These are phyloP conservation scores for Paramecium octaurelia DNA, from an alignment of 73 alveolate species.

Conservation along the genomic window DNA sequence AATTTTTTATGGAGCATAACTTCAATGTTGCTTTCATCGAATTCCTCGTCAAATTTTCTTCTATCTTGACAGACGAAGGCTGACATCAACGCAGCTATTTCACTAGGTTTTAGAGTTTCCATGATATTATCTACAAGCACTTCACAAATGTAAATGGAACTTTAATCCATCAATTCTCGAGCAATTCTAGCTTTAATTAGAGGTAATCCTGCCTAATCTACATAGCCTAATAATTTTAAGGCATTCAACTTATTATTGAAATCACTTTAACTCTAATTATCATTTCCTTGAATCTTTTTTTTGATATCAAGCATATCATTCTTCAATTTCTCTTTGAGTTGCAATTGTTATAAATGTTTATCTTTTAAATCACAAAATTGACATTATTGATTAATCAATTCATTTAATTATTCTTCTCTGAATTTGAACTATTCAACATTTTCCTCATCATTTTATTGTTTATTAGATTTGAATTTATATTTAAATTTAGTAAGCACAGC, in stretches of 20 bases:
- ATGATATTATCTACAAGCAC: conserved; percentile 28
- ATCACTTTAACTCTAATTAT: background rate
- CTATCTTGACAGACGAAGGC: conserved; percentile 41
- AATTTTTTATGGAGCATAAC: background rate
- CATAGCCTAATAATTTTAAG: conserved; percentile 21
- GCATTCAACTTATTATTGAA: background rate
- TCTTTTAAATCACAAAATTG: conserved; percentile 36
- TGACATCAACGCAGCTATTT: conserved; percentile 43
- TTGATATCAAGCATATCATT: background rate
- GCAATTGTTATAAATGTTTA: background rate
- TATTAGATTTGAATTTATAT: background rate
- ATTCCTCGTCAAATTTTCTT: background rate
- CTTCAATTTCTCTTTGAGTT: background rate
- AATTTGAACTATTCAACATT: background rate
- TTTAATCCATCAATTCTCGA: conserved; percentile 39
- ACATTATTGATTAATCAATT: conserved; percentile 33
- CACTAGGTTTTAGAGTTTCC: conserved; percentile 39
- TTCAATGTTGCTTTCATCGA: background rate
- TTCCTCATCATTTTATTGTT: background rate
- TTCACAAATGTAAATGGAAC: conserved; percentile 33
- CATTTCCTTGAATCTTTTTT: background rate
- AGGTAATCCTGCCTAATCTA: conserved; percentile 46
- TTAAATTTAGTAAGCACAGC: background rate
- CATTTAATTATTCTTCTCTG: background rate
- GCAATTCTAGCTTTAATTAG: conserved; percentile 53